Conservation (phyloP, 2,329 filamentous ascomycete species). For the Calonectria pseudoturangicola region DNA sequence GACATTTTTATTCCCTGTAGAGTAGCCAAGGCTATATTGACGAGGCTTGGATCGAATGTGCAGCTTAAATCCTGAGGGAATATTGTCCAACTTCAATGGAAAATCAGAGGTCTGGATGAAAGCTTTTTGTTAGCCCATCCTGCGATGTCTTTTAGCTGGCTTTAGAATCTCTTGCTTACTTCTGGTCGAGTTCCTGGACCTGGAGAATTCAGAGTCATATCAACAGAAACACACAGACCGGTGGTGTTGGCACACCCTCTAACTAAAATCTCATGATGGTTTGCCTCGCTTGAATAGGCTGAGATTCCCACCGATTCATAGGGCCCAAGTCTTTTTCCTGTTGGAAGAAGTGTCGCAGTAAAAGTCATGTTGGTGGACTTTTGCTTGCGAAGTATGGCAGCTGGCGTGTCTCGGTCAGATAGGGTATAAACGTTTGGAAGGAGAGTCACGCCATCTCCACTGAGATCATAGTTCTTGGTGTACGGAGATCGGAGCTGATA, state of each 20-base stretch:
- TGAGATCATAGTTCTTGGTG: conserved; percentile 32
- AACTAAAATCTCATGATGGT: conserved; percentile 54
- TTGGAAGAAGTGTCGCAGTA: conserved; percentile 46
- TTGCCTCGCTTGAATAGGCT: conserved; percentile 52
- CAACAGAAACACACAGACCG: conserved; percentile 48
- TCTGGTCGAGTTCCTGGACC: conserved; percentile 39
- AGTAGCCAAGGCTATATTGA: conserved; percentile 51
- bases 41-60: conserved; percentile 50
- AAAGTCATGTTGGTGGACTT: conserved; percentile 58
- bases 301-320: conserved; percentile 54
- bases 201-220: conserved; percentile 33
- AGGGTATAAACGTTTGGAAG: conserved; percentile 55
- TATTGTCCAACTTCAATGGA: conserved; percentile 30
- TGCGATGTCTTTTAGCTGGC: not conserved
- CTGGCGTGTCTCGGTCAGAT: conserved; percentile 55
- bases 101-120: conserved; percentile 35
- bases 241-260: conserved; percentile 50
- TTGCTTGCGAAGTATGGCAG: conserved; percentile 56
- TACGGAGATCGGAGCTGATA: conserved; percentile 35
- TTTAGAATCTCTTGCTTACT: conserved; percentile 18
- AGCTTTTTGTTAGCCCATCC: not conserved
- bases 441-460: conserved; percentile 53
- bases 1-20: conserved; percentile 13
- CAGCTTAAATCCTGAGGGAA: conserved; percentile 40
- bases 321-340: conserved; percentile 41